Base-by-base conservation (phyloP, 306 rosid genomes). In the Cyclanthera cordifolia region DNA sequence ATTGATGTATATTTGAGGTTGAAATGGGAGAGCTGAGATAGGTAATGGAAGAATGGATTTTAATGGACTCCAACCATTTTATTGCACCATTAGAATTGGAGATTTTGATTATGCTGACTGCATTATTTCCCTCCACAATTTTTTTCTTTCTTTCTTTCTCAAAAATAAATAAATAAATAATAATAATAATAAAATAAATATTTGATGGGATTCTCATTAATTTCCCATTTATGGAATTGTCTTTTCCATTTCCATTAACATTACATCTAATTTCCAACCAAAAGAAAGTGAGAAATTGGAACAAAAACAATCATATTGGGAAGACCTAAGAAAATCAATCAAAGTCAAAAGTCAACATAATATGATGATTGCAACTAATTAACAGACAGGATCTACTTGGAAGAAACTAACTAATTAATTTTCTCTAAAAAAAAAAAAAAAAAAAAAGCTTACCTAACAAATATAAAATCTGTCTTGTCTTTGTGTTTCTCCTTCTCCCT, bases 201-300 rank as follows among this genome's bases (percentile, higher is more conserved):
- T 46, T 66, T 66, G 41, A 66, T 66, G 20, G 70, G 70, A 65
- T 45, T 65, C 70, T 66, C 41, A 66, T 46, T 66, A 54, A 66
- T 66, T 66, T 66, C 70, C 54, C 70, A 66, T 66, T 66, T 66
- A 45, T 66, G 30, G 54, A 66, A 46, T 46, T 66, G 70, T 64
- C 70, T 37, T 65, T 19, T 65, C 70, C 53, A 43, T 65, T 65
- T 25, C 70, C 70, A 65, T 20, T 45, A 65, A 23, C 70, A 21
- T 65, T 45, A 14, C 53, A 65, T 45, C 70, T 45, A 23, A 65
- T 65, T 65, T 43, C 70, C 53, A 23, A 43, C 53, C 53, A 59
- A 59, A 0, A 30, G 14, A 57, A 39, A 25, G 1, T 15, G 13
- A 27, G 41, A 15, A 12, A 27, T 20, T 24, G 4, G 9, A 32